Conservation (phyloP, 495 filamentous ascomycete genomes). For the Umbilicaria muhlenbergii region DNA sequence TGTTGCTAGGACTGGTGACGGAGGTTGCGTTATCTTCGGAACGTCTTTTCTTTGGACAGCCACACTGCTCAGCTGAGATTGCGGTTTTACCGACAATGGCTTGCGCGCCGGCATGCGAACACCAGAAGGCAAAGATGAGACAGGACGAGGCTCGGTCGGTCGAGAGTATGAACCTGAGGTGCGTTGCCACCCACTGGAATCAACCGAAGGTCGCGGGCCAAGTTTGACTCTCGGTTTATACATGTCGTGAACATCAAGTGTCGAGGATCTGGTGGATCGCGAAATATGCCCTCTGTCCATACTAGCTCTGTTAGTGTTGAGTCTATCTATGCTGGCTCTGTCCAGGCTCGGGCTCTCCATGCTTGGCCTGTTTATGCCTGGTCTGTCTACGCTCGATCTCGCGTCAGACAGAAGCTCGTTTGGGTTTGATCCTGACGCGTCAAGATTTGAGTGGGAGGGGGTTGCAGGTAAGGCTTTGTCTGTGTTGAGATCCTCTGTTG, state of each 20-base stretch:
- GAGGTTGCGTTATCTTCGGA: slow-evolving; percentile 27
- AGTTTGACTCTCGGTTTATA: slow-evolving; percentile 65
- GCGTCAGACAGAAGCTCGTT: too few species aligned
- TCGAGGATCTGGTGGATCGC: slow-evolving; percentile 45
- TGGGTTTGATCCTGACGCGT: too few species aligned
- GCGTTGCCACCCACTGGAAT: slow-evolving; percentile 47
- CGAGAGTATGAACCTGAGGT: slow-evolving; percentile 34
- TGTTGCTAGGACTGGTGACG: slow-evolving; percentile 25
- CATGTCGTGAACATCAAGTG: slow-evolving; percentile 44
- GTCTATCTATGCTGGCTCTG: too few species aligned
- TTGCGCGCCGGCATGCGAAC: slow-evolving; percentile 32
- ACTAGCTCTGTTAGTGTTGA: slow-evolving; percentile 3
- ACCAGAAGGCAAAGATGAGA: slow-evolving; percentile 48
- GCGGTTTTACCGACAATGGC: slow-evolving; percentile 22
- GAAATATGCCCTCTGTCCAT: slow-evolving; percentile 31
- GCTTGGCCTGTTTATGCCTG: too few species aligned
- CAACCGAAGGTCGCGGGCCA: slow-evolving; percentile 65
- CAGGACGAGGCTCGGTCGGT: slow-evolving; percentile 42
- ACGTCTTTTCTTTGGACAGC: slow-evolving; percentile 17
- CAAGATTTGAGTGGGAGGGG: background rate
- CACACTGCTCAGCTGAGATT: slow-evolving; percentile 24
- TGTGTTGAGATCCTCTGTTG: background rate
- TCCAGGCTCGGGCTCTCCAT: too few species aligned
- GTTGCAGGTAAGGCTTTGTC: slow-evolving; percentile 13
- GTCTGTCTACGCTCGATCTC: too few species aligned